Evolutionary conservation across 2,329 filamentous ascomycete genomes (phyloP), one percentile per base, ranked within the genome.

Genomic region (Thermomyces lanuginosus): DNA sequence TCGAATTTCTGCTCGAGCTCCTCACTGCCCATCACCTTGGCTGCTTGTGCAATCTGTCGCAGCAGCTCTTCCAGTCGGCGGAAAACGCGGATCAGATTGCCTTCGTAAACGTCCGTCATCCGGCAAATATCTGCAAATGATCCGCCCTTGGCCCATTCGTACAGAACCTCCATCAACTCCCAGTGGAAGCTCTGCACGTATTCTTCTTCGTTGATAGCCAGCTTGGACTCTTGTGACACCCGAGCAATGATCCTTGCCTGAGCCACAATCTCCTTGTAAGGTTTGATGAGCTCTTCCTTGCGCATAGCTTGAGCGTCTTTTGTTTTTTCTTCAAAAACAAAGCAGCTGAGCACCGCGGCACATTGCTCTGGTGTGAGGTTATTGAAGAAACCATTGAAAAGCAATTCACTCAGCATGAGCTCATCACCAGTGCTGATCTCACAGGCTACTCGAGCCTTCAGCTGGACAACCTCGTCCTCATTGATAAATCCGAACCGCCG

Each of bases 101-200:
- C 89, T 60, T 98, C 89, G 55, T 93, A 98, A 15, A 86, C 81
- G 43, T 93, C 86, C 15, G 89, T 95, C 84, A 98, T 93, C 81
- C 92, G 92, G 58, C 89, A 95, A 36, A 98, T 93, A 41, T 92
- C 75, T 1, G 79, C 72, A 60, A 98, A 98, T 0, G 79, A 73
- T 40, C 77, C 78, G 26, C 86, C 89, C 39, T 89, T 77, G 4
- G 82, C 76, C 89, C 89, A 98, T 4, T 78, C 69, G 45, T 75
- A 79, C 3, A 98, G 84, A 18, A 92, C 89, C 47, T 93, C 86
- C 86, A 98, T 95, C 26, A 98, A 63, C 60, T 95, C 76, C 63
- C 74, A 84, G 60, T 93, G 92, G 59, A 98, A 77, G 26, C 73
- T 76, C 41, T 79, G 65, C 12, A 89, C 69, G 45, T 93, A 98